These are phyloP conservation scores for Cyanodermella asteris DNA, from an alignment of 2,329 filamentous ascomycete genomes.

Conservation along the genomic window DNA sequence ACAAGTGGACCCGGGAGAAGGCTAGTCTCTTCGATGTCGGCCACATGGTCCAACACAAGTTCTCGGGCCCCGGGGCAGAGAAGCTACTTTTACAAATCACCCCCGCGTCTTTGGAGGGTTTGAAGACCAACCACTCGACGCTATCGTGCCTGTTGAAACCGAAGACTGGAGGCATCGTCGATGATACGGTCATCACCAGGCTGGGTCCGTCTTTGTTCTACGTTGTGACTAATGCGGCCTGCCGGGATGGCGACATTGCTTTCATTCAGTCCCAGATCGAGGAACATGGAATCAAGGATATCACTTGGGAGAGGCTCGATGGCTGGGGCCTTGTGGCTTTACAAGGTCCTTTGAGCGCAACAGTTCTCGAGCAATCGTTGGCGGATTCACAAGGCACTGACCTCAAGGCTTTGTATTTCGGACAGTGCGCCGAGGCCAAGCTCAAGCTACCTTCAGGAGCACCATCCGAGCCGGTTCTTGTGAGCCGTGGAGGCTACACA, in stretches of 20 bases:
- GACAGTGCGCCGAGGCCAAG: slow-evolving; percentile 44
- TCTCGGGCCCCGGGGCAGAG: slow-evolving; percentile 59
- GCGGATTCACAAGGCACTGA: slow-evolving; percentile 23
- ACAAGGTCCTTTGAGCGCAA: slow-evolving; percentile 59
- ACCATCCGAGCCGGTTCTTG: slow-evolving; percentile 35
- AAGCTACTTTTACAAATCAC: slow-evolving; percentile 70
- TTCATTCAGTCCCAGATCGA: slow-evolving; percentile 53
- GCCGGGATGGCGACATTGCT: slow-evolving; percentile 64
- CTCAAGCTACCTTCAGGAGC: slow-evolving; percentile 36
- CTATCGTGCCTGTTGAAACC: slow-evolving; percentile 69
- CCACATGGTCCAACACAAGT: slow-evolving; percentile 82
- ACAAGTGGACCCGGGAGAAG: slow-evolving; percentile 71
- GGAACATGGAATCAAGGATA: slow-evolving; percentile 19
- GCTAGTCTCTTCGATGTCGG: slow-evolving; percentile 88
- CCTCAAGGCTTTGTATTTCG: slow-evolving; percentile 59
- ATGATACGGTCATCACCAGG: slow-evolving; percentile 78
- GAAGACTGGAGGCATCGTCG: slow-evolving; percentile 70
- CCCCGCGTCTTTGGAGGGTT: slow-evolving; percentile 45
- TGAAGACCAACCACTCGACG: slow-evolving; percentile 49
- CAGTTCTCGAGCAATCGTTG: slow-evolving; percentile 45
- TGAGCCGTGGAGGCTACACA: slow-evolving; percentile 84
- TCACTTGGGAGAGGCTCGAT: slow-evolving; percentile 48
- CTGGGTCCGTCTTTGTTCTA: slow-evolving; percentile 60
- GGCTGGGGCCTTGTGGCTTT: slow-evolving; percentile 65
- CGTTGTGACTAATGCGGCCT: slow-evolving; percentile 86